Conservation (phyloP, 345 rosid genomes). For the Eucalyptus microcorys region DNA sequence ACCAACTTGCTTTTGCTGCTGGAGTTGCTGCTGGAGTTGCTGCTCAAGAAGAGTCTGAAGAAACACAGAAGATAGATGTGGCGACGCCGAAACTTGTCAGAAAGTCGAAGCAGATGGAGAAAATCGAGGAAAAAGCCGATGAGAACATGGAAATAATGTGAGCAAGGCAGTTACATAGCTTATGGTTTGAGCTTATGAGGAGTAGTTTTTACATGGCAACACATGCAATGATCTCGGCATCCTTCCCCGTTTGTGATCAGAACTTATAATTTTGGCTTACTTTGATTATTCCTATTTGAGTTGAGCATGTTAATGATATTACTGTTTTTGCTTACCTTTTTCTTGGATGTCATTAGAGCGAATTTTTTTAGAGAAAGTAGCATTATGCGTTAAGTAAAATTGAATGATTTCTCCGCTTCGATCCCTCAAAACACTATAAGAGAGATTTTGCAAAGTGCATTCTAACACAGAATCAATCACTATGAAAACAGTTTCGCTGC, state of each 20-base stretch:
- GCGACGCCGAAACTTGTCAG: background rate
- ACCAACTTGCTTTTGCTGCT: background rate
- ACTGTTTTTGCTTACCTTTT: background rate
- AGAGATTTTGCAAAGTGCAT: background rate
- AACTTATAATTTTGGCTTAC: background rate
- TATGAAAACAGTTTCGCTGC: background rate
- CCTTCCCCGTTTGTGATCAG: background rate
- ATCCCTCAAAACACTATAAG: background rate
- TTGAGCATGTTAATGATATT: background rate
- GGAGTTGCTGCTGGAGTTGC: background rate
- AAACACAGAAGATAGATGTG: background rate
- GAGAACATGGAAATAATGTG: background rate
- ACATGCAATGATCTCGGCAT: background rate
- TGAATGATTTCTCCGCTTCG: background rate
- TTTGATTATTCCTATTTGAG: background rate
- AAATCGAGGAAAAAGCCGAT: background rate
- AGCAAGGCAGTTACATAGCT: background rate
- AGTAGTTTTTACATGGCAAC: background rate
- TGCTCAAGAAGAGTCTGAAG: background rate
- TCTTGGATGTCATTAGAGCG: background rate
- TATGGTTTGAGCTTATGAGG: background rate
- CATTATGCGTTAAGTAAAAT: accelerated
- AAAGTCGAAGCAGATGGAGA: background rate
- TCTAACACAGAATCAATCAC: background rate
- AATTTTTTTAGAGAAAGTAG: background rate